These are phyloP conservation scores for Osmanthus fragrans DNA, from an alignment of 257 asterid genomes.

Conservation along the genomic window DNA sequence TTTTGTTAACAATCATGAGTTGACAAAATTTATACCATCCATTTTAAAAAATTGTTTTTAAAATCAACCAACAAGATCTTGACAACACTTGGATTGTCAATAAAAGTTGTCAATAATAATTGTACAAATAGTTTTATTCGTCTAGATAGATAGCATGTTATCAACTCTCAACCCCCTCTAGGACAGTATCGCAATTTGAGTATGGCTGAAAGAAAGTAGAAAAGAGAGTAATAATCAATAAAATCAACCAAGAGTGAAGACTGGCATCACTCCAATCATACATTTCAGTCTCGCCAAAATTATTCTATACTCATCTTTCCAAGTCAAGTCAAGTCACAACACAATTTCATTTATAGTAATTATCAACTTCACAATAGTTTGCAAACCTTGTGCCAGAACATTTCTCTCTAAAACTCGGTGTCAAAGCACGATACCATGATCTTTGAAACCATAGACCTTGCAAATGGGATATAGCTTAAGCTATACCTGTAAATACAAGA, in stretches of 20 bases:
- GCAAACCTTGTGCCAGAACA: constrained; percentile 14
- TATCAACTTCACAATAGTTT: constrained; percentile 19
- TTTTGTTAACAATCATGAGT: too few relatives aligned
- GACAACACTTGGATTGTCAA: too few relatives aligned
- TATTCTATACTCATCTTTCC: constrained; percentile 13
- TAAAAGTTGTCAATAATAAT: too few relatives aligned
- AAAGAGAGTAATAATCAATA: neutral
- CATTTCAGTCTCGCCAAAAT: neutral
- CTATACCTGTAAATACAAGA: constrained; percentile 75
- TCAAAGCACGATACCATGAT: constrained; percentile 82
- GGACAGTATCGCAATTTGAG: neutral
- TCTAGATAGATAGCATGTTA: too few relatives aligned
- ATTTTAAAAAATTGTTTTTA: too few relatives aligned
- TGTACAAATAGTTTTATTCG: too few relatives aligned
- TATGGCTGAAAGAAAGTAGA: neutral
- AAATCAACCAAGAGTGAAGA: neutral
- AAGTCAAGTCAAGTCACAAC: constrained; percentile 2
- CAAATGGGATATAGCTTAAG: constrained; percentile 95
- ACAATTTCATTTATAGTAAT: constrained; percentile 11
- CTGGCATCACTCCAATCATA: neutral
- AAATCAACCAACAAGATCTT: too few relatives aligned
- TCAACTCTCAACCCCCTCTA: neutral
- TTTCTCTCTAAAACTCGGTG: constrained; percentile 68
- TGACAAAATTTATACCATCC: too few relatives aligned
- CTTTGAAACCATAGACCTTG: constrained; percentile 95